Conservation (phyloP, 345 rosid species). For the Corchorus olitorius region DNA sequence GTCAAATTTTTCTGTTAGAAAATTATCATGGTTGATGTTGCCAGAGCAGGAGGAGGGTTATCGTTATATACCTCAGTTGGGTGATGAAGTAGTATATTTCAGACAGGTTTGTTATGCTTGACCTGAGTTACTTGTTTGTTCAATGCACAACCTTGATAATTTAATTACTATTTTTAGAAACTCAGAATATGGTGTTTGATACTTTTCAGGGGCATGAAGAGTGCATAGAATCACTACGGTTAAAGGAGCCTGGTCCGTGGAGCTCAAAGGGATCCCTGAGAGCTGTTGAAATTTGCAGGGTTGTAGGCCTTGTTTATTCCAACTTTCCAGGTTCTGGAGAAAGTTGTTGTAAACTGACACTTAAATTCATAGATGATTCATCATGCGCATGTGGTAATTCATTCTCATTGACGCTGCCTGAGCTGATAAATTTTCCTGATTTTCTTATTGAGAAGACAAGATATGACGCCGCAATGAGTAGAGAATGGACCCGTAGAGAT, state of each 20-base stretch:
- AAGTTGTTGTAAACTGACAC: slow-evolving; percentile 91
- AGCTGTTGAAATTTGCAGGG: slow-evolving; percentile 81
- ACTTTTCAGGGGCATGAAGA: slow-evolving; percentile 84
- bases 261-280: slow-evolving; percentile 56
- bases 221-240: slow-evolving; percentile 43
- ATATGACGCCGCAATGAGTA: slow-evolving; percentile 70
- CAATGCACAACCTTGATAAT: neutral
- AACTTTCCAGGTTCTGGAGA: slow-evolving; percentile 92
- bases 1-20: slow-evolving; percentile 43
- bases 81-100: slow-evolving; percentile 85
- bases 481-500: slow-evolving; percentile 70
- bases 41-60: slow-evolving; percentile 83
- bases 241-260: slow-evolving; percentile 65
- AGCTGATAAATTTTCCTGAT: slow-evolving; percentile 76
- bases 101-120: slow-evolving; percentile 61
- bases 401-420: slow-evolving; percentile 77
- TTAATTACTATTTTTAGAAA: slow-evolving; percentile 3
- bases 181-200: slow-evolving; percentile 24
- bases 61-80: slow-evolving; percentile 90
- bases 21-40: slow-evolving; percentile 84
- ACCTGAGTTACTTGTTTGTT: slow-evolving; percentile 14
- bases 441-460: slow-evolving; percentile 86
- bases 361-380: slow-evolving; percentile 66
- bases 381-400: slow-evolving; percentile 54
- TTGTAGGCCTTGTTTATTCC: slow-evolving; percentile 70